Evolutionary conservation across 306 rosid species (phyloP).

Genomic region (Medicago lupulina): DNA sequence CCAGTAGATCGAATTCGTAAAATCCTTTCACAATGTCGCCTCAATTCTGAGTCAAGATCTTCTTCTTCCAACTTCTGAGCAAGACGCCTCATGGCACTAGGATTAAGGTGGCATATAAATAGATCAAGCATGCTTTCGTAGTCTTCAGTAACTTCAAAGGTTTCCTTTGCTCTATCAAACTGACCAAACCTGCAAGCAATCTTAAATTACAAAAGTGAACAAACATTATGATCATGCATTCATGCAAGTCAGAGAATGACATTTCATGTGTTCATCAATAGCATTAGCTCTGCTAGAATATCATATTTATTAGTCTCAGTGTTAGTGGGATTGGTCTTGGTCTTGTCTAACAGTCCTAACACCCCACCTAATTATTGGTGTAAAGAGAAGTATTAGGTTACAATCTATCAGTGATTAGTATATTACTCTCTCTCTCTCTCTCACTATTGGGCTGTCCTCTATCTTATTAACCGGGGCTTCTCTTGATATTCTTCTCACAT

Average conservation of each 20-base stretch:
- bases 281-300: slow-evolving; percentile 4
- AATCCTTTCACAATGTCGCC: slow-evolving; percentile 96
- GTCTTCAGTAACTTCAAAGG: slow-evolving; percentile 89
- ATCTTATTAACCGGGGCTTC: no score
- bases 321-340: background rate
- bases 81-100: slow-evolving; percentile 98
- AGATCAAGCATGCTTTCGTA: slow-evolving; percentile 94
- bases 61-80: slow-evolving; percentile 99
- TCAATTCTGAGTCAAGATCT: slow-evolving; percentile 89
- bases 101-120: slow-evolving; percentile 97
- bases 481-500: no score
- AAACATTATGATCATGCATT: slow-evolving; percentile 24
- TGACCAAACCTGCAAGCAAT: slow-evolving; percentile 90
- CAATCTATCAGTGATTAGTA: background rate
- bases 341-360: no score
- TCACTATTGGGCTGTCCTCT: no score
- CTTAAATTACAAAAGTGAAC: slow-evolving; percentile 39
- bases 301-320: background rate
- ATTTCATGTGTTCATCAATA: slow-evolving; percentile 34
- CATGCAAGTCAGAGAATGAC: slow-evolving; percentile 30
- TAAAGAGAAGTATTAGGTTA: background rate
- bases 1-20: slow-evolving; percentile 90
- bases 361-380: background rate
- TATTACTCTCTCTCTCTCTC: background rate
- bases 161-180: slow-evolving; percentile 97